Evolutionary conservation across 2,329 filamentous ascomycete species (phyloP).

Genomic region (Fusarium musae): DNA sequence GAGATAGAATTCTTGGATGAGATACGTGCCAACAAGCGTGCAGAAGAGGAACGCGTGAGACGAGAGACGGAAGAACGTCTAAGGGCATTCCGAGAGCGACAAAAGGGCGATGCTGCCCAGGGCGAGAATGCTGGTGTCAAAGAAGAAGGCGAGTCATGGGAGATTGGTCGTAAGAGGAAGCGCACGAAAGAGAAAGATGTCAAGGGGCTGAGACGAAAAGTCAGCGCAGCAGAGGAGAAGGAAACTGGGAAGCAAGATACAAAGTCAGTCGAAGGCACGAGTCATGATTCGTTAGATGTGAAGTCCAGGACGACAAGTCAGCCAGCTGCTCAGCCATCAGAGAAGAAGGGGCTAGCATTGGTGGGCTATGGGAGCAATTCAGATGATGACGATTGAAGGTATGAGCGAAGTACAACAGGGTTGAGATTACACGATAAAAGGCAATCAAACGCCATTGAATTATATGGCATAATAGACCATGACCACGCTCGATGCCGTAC

Average conservation of each 20-base stretch:
- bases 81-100: conserved; percentile 64
- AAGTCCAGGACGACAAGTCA: conserved; percentile 6
- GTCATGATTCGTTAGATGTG: conserved; percentile 18
- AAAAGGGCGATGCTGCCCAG: conserved; percentile 48
- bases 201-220: conserved; percentile 48
- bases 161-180: conserved; percentile 52
- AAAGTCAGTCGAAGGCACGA: conserved; percentile 21
- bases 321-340: conserved; percentile 7
- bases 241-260: conserved; percentile 17
- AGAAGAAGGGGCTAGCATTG: conserved; percentile 52
- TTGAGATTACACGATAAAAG: conserved; percentile 11
- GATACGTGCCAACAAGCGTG: conserved; percentile 60
- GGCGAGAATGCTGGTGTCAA: conserved; percentile 35
- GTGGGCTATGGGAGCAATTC: conserved; percentile 65
- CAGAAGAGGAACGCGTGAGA: conserved; percentile 64
- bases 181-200: conserved; percentile 52
- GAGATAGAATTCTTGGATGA: conserved; percentile 80
- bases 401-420: background rate
- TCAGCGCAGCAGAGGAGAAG: conserved; percentile 25
- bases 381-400: conserved; percentile 49
- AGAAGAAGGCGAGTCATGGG: conserved; percentile 49
- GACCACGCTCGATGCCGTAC: conserved; percentile 21
- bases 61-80: conserved; percentile 68
- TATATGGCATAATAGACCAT: conserved; percentile 25
- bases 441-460: conserved; percentile 34